A percentile compares a stretch with the other conserved stretches of the same genome.
Evolutionary conservation across 169 alveolate species (phyloP).

Genomic region (Babesia gibsoni): DNA sequence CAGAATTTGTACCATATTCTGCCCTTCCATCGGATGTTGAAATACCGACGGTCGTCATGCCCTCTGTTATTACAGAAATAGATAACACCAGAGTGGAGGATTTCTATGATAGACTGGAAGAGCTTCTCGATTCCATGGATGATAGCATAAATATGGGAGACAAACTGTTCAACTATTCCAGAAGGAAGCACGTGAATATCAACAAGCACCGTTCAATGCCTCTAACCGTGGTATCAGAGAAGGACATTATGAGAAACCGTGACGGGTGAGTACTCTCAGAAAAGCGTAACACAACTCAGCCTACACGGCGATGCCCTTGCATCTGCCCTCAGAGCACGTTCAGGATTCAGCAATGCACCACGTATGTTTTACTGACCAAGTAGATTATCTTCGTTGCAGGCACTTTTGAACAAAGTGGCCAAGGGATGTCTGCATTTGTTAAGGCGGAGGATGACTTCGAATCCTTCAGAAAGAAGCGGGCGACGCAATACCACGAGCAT

Average conservation of each 20-base stretch:
- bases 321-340: neutral
- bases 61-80: neutral
- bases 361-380: neutral
- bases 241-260: neutral
- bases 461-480: constrained; percentile 52
- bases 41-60: neutral
- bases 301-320: neutral
- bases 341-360: neutral
- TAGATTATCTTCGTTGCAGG: no score
- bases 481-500: constrained; percentile 54
- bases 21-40: neutral
- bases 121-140: constrained; percentile 17
- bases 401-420: no score
- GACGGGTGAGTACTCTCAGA: constrained; percentile 10
- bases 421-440: no score
- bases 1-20: constrained; percentile 31
- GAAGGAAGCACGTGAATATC: constrained; percentile 16
- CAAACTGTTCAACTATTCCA: constrained; percentile 33
- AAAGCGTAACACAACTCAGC: neutral
- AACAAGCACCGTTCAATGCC: constrained; percentile 29
- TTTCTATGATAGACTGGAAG: constrained; percentile 62
- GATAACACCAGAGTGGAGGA: constrained; percentile 15
- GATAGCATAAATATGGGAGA: constrained; percentile 20
- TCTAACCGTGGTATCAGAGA: constrained; percentile 3
- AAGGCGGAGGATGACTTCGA: constrained; percentile 44